Base-by-base conservation (phyloP, 2,329 filamentous ascomycete genomes). In the Fusarium sp. region DNA sequence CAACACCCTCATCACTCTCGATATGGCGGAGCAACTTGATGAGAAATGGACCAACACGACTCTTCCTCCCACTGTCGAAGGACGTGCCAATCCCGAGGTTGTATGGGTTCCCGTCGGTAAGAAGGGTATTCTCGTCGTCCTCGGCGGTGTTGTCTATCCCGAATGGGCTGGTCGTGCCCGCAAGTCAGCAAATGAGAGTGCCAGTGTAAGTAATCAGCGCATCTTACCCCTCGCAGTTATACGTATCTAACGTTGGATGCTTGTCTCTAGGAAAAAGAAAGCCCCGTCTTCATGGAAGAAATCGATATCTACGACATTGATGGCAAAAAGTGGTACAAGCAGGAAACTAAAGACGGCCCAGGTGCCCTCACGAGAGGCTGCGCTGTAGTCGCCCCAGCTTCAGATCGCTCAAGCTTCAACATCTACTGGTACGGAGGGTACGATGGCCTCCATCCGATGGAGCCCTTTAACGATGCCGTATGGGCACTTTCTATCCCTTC, bases 391-490 rank as follows among this genome's bases (percentile, higher is more conserved):
- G 93, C 90, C n/a, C 86, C 90, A 0, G 92, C 94, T 16, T 86
- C 90, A 52, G 93, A 95, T 79, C 87, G 86, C 37, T 93, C 92
- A 13, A 95, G 92, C 68, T 94, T 92, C 82, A 95, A 95, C 79
- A 92, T 97, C 59, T 95, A 96, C 85, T 94, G 94, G 84, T 97
- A 95, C 76, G 94, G 93, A 18, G 94, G 94, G 0, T 95, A 93
- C 78, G 83, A 90, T 67, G 90, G 89, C 0, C 74, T 91, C 7
- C 67, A 87, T 65, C 31, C 68, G 0, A 61, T 52, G 0, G 68
- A 82, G 0, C 69, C 81, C 18, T 89, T 86, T 73, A 86, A 81
- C 64, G 91, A 95, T 69, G 93, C 94, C 56, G 92, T 96, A 80
- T 97, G 93, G 93, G 92, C 95, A 24, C 85, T 97, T 14, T 94